Evolutionary conservation across 2,329 filamentous ascomycete genomes (phyloP).

Genomic region (Apiospora sp.): DNA sequence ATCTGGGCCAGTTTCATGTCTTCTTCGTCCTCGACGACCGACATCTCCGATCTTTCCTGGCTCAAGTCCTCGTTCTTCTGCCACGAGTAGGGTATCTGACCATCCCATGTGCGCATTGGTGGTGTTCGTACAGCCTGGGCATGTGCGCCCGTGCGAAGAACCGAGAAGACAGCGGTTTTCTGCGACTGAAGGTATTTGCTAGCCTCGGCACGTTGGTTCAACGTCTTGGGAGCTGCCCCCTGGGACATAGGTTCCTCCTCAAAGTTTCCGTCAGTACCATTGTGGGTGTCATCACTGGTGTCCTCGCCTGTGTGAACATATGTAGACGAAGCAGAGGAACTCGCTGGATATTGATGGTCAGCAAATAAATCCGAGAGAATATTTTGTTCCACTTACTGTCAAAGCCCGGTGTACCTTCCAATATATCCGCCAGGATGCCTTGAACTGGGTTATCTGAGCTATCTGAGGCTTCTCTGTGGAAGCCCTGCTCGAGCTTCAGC

Average conservation of each 20-base stretch:
- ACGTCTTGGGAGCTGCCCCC: background rate
- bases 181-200: background rate
- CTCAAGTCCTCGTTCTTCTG: background rate
- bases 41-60: background rate
- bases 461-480: background rate
- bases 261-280: too few relatives aligned
- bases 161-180: background rate
- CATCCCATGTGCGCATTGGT: background rate
- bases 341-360: background rate
- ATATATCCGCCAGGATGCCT: background rate
- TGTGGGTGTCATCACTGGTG: background rate
- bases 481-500: background rate
- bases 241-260: background rate
- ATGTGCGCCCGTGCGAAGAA: background rate
- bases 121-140: background rate
- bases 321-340: background rate
- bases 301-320: background rate
- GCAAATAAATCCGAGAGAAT: background rate
- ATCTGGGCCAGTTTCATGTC: slow-evolving; percentile 1
- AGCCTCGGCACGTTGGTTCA: background rate
- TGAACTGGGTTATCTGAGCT: background rate
- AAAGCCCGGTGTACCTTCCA: background rate
- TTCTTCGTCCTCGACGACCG: slow-evolving; percentile 9
- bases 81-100: background rate
- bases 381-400: background rate